Percentiles rank a stretch among this genome's conserved stretches.
Evolutionary conservation across 768 basidiomycete species (phyloP).

Genomic region (Tephrocybe sp.): DNA sequence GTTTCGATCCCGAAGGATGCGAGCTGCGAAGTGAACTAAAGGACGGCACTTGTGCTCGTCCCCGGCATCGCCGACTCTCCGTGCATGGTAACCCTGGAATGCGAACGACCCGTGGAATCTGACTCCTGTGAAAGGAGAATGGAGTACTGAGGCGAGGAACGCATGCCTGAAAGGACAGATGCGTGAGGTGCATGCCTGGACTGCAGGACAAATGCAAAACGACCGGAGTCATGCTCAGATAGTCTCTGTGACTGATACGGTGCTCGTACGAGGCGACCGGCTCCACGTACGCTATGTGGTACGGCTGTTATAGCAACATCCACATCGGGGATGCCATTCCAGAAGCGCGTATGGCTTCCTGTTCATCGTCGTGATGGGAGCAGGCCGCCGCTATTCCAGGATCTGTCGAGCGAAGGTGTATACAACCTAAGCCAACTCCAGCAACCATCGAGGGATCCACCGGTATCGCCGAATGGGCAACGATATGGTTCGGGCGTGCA

Average conservation of each 20-base stretch:
- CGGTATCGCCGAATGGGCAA: background rate
- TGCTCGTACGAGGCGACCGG: background rate
- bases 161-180: background rate
- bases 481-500: slow-evolving; percentile 10
- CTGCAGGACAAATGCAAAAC: background rate
- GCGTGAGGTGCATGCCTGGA: background rate
- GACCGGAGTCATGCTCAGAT: no score
- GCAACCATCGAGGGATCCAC: slow-evolving; percentile 4
- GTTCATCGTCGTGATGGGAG: background rate
- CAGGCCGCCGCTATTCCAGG: background rate
- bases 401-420: background rate
- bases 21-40: slow-evolving; percentile 74
- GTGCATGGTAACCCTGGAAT: slow-evolving; percentile 15
- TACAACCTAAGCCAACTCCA: no score
- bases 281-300: background rate
- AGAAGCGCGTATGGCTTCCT: background rate
- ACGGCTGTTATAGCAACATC: background rate
- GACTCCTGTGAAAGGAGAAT: slow-evolving; percentile 11
- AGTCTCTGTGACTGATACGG: background rate
- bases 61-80: slow-evolving; percentile 12
- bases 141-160: no score
- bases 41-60: slow-evolving; percentile 31
- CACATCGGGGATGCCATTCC: background rate
- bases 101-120: background rate
- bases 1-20: slow-evolving; percentile 38